Evolutionary conservation across 176 grass and related monocot genomes (phyloP), one percentile per base, ranked within the genome.

Genomic region (Ampelocalamus luodianensis): DNA sequence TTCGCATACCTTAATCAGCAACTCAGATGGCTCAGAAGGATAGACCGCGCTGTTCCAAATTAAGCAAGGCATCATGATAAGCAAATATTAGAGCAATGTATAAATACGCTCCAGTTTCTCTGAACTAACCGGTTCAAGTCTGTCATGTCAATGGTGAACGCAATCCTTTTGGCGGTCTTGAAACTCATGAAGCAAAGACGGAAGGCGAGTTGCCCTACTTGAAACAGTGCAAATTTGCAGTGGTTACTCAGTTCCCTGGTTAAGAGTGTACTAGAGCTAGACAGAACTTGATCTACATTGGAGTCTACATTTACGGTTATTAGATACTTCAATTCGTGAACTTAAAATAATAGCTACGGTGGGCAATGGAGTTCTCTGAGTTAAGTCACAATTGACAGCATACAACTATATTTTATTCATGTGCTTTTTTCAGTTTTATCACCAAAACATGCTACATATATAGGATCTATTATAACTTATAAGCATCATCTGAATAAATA

Each of bases 1-100:
- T 64, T 85, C 43, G 2, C 70, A 84, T 27, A 96, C 83, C 59
- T 86, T 90, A 55, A 94, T 89, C 42, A 70, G 74, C 70, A 96
- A 11, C 71, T 93, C 96, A 10, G 89, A 94, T 63, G 93, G 86
- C 58, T 86, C 91, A 53, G 86, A 91, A 16, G 97, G 93, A 87
- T 99, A 99, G 56, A 91, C 55, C 4, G 51, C 87, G 13, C 97
- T 99, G 93, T 85, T 84, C 69, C 66, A 82, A 74, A 82, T 69
- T 45, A 91, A 65, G 79, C 54, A n/a, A 77, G 43, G 49, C 68
- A 78, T 38, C 60, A 49, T 17, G 24, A 61, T 56, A 51, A 49
- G 70, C 39, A 81, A 20, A 80, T 39, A 39, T 32, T 6, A 62
- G 20, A 20, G 22, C 9, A 64, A 78, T 38, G 23, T 34, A 51